These are phyloP conservation scores for Logfia minima DNA, from an alignment of 129 eudicot genomes.

Conservation along the genomic window DNA sequence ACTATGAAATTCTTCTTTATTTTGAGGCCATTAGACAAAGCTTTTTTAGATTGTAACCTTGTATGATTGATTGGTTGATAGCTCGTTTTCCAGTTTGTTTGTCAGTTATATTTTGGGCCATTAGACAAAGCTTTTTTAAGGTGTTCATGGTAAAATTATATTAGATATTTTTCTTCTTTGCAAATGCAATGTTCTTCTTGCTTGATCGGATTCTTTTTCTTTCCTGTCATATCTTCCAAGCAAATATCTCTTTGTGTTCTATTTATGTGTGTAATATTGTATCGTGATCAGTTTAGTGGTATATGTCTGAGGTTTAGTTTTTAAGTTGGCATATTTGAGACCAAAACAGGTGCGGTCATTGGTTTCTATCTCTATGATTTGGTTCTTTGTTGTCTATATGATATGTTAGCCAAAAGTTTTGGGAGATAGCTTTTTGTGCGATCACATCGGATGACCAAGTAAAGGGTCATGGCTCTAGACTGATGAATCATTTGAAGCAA, in stretches of 20 bases:
- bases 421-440: constrained; percentile 99
- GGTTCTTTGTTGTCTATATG: constrained; percentile 12
- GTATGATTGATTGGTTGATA: neutral
- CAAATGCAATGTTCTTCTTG: neutral
- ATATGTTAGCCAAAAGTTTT: constrained; percentile 79
- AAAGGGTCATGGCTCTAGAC: constrained; percentile 94
- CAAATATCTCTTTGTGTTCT: neutral
- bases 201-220: neutral
- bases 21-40: neutral
- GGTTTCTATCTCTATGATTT: constrained; percentile 20
- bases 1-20: neutral
- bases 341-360: neutral
- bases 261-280: constrained; percentile 10
- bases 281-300: neutral
- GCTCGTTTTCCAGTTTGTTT: neutral
- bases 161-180: neutral
- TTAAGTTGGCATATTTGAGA: neutral
- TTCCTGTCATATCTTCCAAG: neutral
- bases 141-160: neutral
- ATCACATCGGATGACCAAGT: constrained; percentile 98
- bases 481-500: constrained; percentile 94
- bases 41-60: neutral
- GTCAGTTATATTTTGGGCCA: neutral
- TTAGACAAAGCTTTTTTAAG: too few species aligned
- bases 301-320: neutral